Conservation (phyloP, 2,329 filamentous ascomycete genomes). For the Ascocoryne sarcoides region DNA sequence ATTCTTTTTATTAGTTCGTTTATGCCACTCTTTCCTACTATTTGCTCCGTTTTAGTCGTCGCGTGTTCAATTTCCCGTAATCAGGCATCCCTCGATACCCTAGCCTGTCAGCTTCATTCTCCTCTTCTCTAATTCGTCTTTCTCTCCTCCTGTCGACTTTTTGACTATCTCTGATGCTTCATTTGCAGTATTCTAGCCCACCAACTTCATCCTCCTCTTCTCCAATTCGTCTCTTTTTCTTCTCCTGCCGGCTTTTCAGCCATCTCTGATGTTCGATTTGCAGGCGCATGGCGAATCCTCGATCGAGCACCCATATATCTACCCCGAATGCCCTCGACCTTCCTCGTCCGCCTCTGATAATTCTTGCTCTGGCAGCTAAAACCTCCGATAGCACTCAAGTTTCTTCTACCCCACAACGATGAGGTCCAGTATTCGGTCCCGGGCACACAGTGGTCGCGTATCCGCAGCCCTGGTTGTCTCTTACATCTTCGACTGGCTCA, state of each 20-base stretch:
- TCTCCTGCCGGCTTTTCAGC: neutral
- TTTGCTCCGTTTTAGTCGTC: no score
- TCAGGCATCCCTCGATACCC: no score
- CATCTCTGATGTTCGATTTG: neutral
- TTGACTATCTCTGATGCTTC: no score
- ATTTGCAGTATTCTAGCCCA: neutral
- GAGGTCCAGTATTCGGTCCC: constrained; percentile 9
- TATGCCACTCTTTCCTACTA: no score
- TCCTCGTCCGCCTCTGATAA: neutral
- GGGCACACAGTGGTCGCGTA: constrained; percentile 14
- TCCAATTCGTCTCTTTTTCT: no score
- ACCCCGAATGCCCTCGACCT: neutral
- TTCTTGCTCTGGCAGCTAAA: neutral
- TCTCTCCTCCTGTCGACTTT: no score
- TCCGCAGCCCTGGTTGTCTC: constrained; percentile 43
- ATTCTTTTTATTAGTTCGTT: no score
- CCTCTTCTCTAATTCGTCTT: no score
- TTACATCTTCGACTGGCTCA: constrained; percentile 67
- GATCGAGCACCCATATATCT: neutral
- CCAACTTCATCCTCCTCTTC: neutral
- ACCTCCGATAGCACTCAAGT: neutral
- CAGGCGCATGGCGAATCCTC: neutral
- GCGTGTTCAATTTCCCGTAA: no score
- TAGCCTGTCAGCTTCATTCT: no score
- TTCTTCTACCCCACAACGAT: constrained; percentile 4